Evolutionary conservation across 306 rosid species (phyloP).

Genomic region (Quercus robur): DNA sequence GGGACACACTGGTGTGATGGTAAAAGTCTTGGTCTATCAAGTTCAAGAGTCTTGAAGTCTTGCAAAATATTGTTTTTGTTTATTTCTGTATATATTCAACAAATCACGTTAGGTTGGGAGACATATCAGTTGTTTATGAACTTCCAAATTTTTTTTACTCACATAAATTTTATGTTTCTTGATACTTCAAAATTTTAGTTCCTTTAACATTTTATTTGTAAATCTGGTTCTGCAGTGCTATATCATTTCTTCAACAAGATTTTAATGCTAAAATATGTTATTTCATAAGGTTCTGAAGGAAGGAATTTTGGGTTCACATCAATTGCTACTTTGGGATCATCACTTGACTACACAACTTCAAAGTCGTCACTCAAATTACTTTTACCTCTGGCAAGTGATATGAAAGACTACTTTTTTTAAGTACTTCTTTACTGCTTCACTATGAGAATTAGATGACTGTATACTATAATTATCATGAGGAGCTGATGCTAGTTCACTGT

Average conservation of each 20-base stretch:
- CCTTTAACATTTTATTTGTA: neutral
- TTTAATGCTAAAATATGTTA: conserved; percentile 7
- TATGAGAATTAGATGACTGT: conserved; percentile 1
- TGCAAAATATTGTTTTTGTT: neutral
- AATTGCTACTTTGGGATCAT: conserved; percentile 75
- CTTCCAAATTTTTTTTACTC: neutral
- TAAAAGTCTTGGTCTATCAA: neutral
- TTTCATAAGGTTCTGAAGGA: conserved; percentile 53
- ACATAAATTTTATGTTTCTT: neutral
- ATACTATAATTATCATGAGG: neutral
- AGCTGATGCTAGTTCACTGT: conserved; percentile 8
- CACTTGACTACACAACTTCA: conserved; percentile 76
- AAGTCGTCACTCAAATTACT: conserved; percentile 75
- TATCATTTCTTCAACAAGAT: neutral
- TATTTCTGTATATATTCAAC: neutral
- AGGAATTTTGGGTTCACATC: conserved; percentile 61
- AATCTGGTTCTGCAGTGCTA: neutral
- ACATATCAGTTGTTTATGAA: neutral
- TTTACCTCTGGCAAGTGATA: conserved; percentile 81
- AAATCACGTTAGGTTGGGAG: neutral
- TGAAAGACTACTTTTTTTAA: conserved; percentile 13
- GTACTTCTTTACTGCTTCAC: neutral
- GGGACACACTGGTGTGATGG: neutral
- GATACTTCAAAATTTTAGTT: neutral
- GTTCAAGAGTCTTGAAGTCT: neutral